Evolutionary conservation across 2,329 filamentous ascomycete genomes (phyloP), one percentile per base, ranked within the genome.

Genomic region (Penicillium oxalicum): DNA sequence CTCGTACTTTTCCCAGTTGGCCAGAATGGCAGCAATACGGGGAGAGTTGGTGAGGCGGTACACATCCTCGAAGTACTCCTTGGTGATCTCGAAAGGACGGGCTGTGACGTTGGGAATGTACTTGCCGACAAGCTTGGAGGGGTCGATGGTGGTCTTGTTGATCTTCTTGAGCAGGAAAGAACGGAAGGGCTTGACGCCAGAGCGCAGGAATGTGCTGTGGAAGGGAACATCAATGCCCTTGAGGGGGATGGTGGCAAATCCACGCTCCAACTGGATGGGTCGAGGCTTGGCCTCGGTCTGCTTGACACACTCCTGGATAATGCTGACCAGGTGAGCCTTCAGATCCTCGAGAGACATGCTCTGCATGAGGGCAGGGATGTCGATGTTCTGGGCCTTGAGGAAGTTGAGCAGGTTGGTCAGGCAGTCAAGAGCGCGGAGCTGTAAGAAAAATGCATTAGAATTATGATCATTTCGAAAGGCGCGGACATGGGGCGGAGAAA

Each of bases 141-240:
- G 93, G 70, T 98, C 93, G 70, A 98, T 97, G 46, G 88, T 94
- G 25, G 91, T 96, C 83, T 95, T 95, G 80, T 97, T 90, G 76
- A 98, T 97, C 82, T 98, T 98, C 87, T 97, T 98, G 62, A 97
- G 85, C 68, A 98, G 73, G 82, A 98, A 98, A 39, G 86, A 91
- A 59, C 93, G 83, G 89, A 98, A 98, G 40, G 94, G 93, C 80
- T 98, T 98, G 71, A 98, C 93, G 63, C 93, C 94, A 35, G 90
- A 95, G 48, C 94, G 88, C 74, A 98, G 76, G 80, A 98, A 98
- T 13, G 93, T 98, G 61, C 87, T 93, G 80, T 98, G 93, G 88
- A 98, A 98, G 39, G 93, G 93, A 66, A 97, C 94, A 63, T 98
- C 93, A 61, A 98, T 98, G 55, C 94, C 94, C 66, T 87, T 88